Evolutionary conservation across 805 yeast genomes (phyloP).

Genomic region (Torulaspora quercuum): DNA sequence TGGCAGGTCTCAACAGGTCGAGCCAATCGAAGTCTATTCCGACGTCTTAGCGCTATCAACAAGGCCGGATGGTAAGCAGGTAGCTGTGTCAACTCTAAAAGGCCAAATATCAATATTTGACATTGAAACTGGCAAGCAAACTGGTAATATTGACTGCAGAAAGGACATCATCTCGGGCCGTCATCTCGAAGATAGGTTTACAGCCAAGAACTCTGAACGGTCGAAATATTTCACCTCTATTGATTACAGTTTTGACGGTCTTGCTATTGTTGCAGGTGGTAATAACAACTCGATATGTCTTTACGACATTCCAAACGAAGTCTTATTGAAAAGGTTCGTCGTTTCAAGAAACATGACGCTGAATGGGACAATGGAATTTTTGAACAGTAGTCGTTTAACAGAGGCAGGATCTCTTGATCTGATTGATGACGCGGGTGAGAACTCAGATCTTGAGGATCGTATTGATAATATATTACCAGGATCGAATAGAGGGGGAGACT

Average conservation of each 20-base stretch:
- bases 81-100: slow-evolving; percentile 83
- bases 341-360: slow-evolving; percentile 87
- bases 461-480: slow-evolving; percentile 80
- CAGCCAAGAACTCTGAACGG: slow-evolving; percentile 74
- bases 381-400: slow-evolving; percentile 79
- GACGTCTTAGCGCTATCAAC: slow-evolving; percentile 81
- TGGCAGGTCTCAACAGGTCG: slow-evolving; percentile 80
- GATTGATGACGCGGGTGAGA: slow-evolving; percentile 82
- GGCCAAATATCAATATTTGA: slow-evolving; percentile 86
- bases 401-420: slow-evolving; percentile 83
- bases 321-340: slow-evolving; percentile 71
- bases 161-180: slow-evolving; percentile 87
- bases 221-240: slow-evolving; percentile 80
- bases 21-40: slow-evolving; percentile 79
- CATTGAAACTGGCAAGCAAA: slow-evolving; percentile 73
- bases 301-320: slow-evolving; percentile 87
- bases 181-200: slow-evolving; percentile 74
- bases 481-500: slow-evolving; percentile 73
- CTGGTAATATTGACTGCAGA: slow-evolving; percentile 79
- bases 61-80: slow-evolving; percentile 89
- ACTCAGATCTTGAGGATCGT: slow-evolving; percentile 80
- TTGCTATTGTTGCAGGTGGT: slow-evolving; percentile 86
- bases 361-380: slow-evolving; percentile 76
- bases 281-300: slow-evolving; percentile 86
- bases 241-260: slow-evolving; percentile 85